Base-by-base conservation (phyloP, 2,329 filamentous ascomycete genomes). In the Colletotrichum aenigma region DNA sequence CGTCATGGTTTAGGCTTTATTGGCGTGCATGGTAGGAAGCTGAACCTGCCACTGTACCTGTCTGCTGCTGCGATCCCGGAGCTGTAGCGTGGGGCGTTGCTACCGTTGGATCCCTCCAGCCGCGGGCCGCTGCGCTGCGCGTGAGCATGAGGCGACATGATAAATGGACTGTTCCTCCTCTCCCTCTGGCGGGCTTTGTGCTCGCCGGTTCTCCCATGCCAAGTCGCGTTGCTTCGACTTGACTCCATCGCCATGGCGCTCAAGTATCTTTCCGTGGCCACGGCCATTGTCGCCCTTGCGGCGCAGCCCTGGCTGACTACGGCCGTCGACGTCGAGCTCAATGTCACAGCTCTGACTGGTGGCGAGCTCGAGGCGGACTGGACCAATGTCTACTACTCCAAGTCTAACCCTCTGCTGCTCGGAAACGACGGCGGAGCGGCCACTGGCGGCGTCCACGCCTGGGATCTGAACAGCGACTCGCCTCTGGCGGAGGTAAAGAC, bases 391-490 rank as follows among this genome's bases (percentile, higher is more conserved):
- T 85, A 85, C 79, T 88, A 88, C 76, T 80, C 82, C 15, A 77
- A 77, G 16, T 75, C 71, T 2, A 65, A 76, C 3, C 85, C 86
- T 8, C 55, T 87, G 7, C 81, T 89, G 3, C 78, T 89, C n/a
- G 86, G 86, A 21, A 89, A 88, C 48, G 87, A 89, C 67, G 87
- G 85, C 15, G 85, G 83, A 0, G 84, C 86, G 9, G 84, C 82
- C 24, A 84, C 82, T 5, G 87, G 87, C 13, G 87, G 87, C 0
- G 84, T 88, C 38, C 86, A 82, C 61, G 79, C 82, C 12, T 88
- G 83, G 77, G 76, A 79, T 10, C 76, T 87, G 38, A 78, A 81
- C 58, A 80, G 79, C 30, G 77, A 81, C 55, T 79, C 80, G 7
- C 79, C 80, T 6, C 76, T 88, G 12, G 65, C 78, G 3, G 83